Percentiles rank a stretch among this genome's conserved stretches.
Conservation (phyloP, 768 basidiomycete species). For the Cubamyces sp. region DNA sequence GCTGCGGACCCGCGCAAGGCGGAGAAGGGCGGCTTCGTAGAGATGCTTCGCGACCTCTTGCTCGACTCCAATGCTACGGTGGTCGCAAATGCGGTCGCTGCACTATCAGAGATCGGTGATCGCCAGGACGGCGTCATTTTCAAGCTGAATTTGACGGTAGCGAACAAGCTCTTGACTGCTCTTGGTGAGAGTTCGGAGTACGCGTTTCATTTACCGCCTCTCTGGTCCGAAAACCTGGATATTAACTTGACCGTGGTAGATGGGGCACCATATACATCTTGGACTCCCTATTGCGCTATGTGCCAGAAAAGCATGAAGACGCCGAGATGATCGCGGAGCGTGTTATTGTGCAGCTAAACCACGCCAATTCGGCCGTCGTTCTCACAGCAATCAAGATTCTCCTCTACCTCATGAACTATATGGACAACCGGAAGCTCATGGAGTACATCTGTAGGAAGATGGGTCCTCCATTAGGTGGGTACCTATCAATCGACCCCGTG, state of each 20-base stretch:
- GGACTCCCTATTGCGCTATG: conserved; percentile 90
- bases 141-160: conserved; percentile 83
- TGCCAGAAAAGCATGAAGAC: conserved; percentile 86
- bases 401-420: conserved; percentile 98
- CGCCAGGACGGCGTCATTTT: conserved; percentile 93
- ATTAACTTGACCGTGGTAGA: conserved; percentile 45
- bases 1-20: conserved; percentile 84
- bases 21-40: conserved; percentile 90
- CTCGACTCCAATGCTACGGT: conserved; percentile 95
- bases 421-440: conserved; percentile 85
- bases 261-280: conserved; percentile 99
- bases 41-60: conserved; percentile 88
- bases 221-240: not conserved
- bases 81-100: conserved; percentile 95
- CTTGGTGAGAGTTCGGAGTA: conserved; percentile 97
- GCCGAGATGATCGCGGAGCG: conserved; percentile 97
- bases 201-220: conserved; percentile 39
- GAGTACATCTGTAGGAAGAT: conserved; percentile 96
- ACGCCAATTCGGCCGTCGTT: conserved; percentile 99
- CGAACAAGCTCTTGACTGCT: conserved; percentile 89
- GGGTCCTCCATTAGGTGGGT: conserved; percentile 91
- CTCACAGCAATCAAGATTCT: conserved; percentile 97
- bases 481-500: not conserved
- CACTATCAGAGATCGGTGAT: conserved; percentile 96
- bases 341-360: conserved; percentile 89